phyloP scores from a whole-genome alignment of 352 stramenopile species.

The Phytopythium chamaehyphon region DNA sequence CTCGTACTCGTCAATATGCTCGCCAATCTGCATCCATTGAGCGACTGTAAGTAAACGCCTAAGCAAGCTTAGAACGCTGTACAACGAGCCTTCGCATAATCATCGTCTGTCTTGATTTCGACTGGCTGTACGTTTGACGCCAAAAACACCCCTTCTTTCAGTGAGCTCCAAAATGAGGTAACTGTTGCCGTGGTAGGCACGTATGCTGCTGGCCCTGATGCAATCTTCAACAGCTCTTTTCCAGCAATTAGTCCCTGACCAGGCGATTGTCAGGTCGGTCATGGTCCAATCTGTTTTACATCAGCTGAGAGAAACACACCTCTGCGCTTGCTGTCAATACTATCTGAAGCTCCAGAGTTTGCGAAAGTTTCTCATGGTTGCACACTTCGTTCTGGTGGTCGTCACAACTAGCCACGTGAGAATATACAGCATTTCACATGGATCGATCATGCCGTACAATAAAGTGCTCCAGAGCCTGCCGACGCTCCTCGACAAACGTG shows the following conservation, averaged over 20 bases:
- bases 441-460: constrained; percentile 39
- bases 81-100: constrained; percentile 61
- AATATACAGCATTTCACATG: neutral
- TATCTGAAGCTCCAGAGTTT: constrained; percentile 80
- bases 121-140: constrained; percentile 78
- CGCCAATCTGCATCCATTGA: constrained; percentile 52
- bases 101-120: constrained; percentile 84
- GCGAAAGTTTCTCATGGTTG: constrained; percentile 77
- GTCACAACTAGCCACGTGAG: constrained; percentile 4
- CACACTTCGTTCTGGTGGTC: constrained; percentile 78
- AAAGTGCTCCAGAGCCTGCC: constrained; percentile 84
- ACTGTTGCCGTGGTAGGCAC: constrained; percentile 72
- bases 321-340: constrained; percentile 78
- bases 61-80: neutral
- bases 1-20: constrained; percentile 84
- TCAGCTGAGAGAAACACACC: too few relatives aligned
- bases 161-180: constrained; percentile 76
- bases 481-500: constrained; percentile 86
- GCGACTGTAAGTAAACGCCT: neutral
- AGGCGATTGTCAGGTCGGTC: neutral
- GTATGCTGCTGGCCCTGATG: constrained; percentile 66
- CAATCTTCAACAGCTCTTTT: constrained; percentile 78
- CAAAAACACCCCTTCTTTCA: constrained; percentile 79
- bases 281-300: too few relatives aligned
- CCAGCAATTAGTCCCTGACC: constrained; percentile 70